Conservation (phyloP, 306 rosid genomes). For the Acacia confusa region DNA sequence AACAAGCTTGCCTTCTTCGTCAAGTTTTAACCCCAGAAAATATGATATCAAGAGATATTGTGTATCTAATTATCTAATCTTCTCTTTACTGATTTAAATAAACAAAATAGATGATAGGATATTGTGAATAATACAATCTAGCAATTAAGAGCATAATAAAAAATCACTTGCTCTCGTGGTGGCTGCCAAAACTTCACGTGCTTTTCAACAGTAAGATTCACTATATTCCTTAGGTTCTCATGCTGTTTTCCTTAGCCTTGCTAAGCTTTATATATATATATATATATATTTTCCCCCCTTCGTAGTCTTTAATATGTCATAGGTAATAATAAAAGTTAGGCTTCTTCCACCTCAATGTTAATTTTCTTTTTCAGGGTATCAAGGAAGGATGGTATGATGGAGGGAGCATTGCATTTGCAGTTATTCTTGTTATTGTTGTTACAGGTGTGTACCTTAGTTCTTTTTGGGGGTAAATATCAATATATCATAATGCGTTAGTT, state of each 20-base stretch:
- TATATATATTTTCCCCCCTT: background rate
- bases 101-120: background rate
- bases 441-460: constrained; percentile 54
- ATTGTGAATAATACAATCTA: background rate
- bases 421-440: constrained; percentile 80
- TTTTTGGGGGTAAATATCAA: constrained; percentile 1
- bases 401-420: constrained; percentile 94
- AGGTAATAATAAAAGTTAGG: constrained; percentile 18
- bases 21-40: background rate
- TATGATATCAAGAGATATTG: background rate
- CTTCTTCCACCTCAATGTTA: constrained; percentile 18
- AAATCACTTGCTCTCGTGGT: background rate
- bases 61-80: background rate
- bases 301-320: background rate
- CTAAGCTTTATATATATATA: background rate
- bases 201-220: background rate
- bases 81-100: background rate
- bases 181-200: background rate
- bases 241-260: background rate
- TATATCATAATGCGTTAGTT: constrained; percentile 9
- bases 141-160: background rate
- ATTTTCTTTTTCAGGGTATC: constrained; percentile 61
- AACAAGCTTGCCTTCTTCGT: background rate
- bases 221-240: background rate
- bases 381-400: constrained; percentile 98